A percentile compares a stretch with the other conserved stretches of the same genome.
Conservation (phyloP, 2,329 filamentous ascomycete genomes). For the Cercospora sp. region DNA sequence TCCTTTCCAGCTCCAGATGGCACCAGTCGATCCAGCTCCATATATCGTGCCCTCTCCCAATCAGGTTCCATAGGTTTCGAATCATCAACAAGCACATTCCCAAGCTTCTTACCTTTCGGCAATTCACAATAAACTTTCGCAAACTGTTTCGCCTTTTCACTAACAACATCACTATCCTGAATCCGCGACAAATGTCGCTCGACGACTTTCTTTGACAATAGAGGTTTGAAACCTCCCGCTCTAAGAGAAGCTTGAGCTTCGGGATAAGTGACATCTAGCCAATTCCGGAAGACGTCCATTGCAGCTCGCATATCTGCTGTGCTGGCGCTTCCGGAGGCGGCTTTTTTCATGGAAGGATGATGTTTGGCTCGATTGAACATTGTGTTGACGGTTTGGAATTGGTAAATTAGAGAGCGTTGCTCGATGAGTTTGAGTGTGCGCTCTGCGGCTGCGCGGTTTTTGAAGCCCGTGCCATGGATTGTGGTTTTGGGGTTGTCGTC, state of each 20-base stretch:
- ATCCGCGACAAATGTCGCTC: slow-evolving; percentile 25
- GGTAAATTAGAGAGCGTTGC: slow-evolving; percentile 35
- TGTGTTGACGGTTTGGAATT: slow-evolving; percentile 38
- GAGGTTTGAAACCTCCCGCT: slow-evolving; percentile 34
- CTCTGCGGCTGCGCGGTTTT: slow-evolving; percentile 31
- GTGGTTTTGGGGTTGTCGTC: slow-evolving; percentile 39
- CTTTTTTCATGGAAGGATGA: slow-evolving; percentile 33
- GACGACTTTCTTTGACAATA: slow-evolving; percentile 33
- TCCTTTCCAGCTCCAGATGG: slow-evolving; percentile 28
- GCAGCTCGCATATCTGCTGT: slow-evolving; percentile 31
- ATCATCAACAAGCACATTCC: slow-evolving; percentile 36
- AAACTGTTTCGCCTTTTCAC: slow-evolving; percentile 27
- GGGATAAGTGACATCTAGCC: slow-evolving; percentile 37
- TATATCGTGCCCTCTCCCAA: slow-evolving; percentile 35
- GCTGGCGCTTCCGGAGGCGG: slow-evolving; percentile 20
- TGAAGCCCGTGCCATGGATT: slow-evolving; percentile 39
- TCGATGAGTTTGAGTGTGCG: slow-evolving; percentile 35
- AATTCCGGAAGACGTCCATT: slow-evolving; percentile 33
- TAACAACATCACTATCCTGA: slow-evolving; percentile 20
- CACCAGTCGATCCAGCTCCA: slow-evolving; percentile 28
- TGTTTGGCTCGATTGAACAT: slow-evolving; percentile 36
- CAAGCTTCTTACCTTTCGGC: slow-evolving; percentile 33
- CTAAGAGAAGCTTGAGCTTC: slow-evolving; percentile 27
- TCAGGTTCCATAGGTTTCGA: slow-evolving; percentile 32
- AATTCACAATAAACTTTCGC: slow-evolving; percentile 31